Conservation (phyloP, 2,329 filamentous ascomycete genomes). For the Colletotrichum godetiae region DNA sequence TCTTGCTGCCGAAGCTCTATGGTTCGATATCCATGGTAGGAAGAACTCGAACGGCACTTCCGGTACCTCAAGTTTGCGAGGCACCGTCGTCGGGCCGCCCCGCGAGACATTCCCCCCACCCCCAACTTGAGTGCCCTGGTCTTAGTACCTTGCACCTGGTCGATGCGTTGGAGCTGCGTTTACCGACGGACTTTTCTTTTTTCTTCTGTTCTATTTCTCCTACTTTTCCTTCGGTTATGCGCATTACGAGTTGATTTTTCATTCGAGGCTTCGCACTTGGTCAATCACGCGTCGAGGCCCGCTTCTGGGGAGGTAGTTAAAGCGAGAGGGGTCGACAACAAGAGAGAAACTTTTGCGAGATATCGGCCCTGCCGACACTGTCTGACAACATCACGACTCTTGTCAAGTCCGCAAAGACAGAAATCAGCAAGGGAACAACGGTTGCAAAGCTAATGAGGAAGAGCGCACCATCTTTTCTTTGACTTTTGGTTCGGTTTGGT, state of each 20-base stretch:
- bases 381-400: neutral
- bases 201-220: conserved; percentile 31
- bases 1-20: neutral
- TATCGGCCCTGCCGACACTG: neutral
- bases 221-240: conserved; percentile 35
- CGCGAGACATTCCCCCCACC: conserved; percentile 27
- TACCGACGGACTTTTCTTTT: conserved; percentile 36
- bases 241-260: conserved; percentile 30
- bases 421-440: neutral
- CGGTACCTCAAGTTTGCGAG: conserved; percentile 46
- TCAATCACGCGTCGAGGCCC: conserved; percentile 40
- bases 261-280: conserved; percentile 39
- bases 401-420: neutral
- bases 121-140: conserved; percentile 16
- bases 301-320: conserved; percentile 51
- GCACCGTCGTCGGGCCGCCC: conserved; percentile 43
- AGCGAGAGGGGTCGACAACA: conserved; percentile 26
- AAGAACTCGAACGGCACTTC: conserved; percentile 51
- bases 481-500: conserved; percentile 17
- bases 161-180: conserved; percentile 53
- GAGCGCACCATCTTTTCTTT: conserved; percentile 18
- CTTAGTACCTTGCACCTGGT: conserved; percentile 37
- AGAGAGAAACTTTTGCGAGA: conserved; percentile 1
- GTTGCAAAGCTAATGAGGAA: conserved; percentile 15
- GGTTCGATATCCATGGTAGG: conserved; percentile 15